Base-by-base conservation (phyloP, 345 rosid genomes). In the Linum trigynum region DNA sequence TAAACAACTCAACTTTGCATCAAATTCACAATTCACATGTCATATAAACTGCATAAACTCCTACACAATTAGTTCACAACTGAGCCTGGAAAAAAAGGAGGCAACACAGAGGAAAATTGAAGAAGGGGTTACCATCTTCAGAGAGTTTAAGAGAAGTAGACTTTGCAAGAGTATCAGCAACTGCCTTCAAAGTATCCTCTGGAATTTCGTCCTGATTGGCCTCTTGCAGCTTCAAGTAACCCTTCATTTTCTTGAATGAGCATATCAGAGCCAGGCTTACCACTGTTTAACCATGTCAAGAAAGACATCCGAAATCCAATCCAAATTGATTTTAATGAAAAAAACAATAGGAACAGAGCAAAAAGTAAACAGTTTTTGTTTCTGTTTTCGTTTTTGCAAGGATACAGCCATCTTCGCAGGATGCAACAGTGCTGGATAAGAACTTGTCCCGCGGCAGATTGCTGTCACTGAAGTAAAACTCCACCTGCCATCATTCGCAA, bases 391-490 rank as follows among this genome's bases (percentile, higher is more conserved):
- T 23, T 23, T 23, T 23, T 23, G 32, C 32, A 23, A 23, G 85
- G 86, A 86, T 88, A 90, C 98, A 57, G 69, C 86, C 94, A 83
- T 90, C 97, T 62, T 82, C 87, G 58, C 84, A 83, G 62, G 89
- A 82, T 39, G 60, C 70, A 39, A 94, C 86, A 5, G 83, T 76
- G 65, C 77, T 84, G 76, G 74, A 84, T 59, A 94, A 80, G 64
- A 94, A 90, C 39, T 72, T 79, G 58, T 94, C 99, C 55, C 92
- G 81, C 1, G 96, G 96, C 15, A 94, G 81, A 72, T 94, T 94
- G 74, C 97, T 94, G 56, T 90, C 97, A 60, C 99, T 83, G 84
- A 88, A 94, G 77, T 94, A 94, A 72, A 86, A 94, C 81, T 88
- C 97, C 12, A 94, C 97, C 97, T 92, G 84, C 37, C 62, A 45